phyloP scores from a whole-genome alignment of 257 asterid genomes.

The Marsdenia floribunda region DNA sequence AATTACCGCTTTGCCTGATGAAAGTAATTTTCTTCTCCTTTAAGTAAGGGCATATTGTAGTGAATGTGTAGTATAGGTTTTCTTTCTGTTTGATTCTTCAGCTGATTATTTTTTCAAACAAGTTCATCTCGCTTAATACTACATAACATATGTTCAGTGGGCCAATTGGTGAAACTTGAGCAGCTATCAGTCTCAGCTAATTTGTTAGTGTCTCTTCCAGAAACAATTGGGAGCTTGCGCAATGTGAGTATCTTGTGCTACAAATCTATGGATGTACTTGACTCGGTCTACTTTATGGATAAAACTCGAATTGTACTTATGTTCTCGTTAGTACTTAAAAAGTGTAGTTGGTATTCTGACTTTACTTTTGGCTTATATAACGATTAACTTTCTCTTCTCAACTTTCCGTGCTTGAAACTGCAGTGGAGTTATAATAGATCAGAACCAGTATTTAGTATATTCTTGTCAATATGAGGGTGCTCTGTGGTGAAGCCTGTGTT shows the following conservation, averaged over 20 bases:
- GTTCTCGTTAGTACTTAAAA: not conserved
- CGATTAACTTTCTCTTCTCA: not conserved
- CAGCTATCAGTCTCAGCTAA: constrained; percentile 71
- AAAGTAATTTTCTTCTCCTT: constrained; percentile 48
- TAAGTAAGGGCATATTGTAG: constrained; percentile 7
- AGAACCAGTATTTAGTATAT: not conserved
- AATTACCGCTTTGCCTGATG: constrained; percentile 80
- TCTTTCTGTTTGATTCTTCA: not conserved
- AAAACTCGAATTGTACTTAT: not conserved
- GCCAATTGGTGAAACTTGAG: constrained; percentile 95
- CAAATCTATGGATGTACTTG: not conserved
- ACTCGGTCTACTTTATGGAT: not conserved
- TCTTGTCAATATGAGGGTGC: not conserved
- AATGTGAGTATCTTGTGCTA: constrained; percentile 54
- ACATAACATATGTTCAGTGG: constrained; percentile 54
- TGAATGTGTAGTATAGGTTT: constrained; percentile 14
- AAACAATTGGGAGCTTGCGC: constrained; percentile 97
- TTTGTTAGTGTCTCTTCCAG: constrained; percentile 60
- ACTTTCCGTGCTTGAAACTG: constrained; percentile 1
- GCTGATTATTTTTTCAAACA: not conserved
- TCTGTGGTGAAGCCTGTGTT: not conserved
- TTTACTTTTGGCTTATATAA: not conserved
- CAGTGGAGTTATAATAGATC: not conserved
- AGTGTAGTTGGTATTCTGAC: not conserved
- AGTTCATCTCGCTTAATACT: not conserved